Conservation (phyloP, 2,329 filamentous ascomycete genomes). For the Exophiala sideris region DNA sequence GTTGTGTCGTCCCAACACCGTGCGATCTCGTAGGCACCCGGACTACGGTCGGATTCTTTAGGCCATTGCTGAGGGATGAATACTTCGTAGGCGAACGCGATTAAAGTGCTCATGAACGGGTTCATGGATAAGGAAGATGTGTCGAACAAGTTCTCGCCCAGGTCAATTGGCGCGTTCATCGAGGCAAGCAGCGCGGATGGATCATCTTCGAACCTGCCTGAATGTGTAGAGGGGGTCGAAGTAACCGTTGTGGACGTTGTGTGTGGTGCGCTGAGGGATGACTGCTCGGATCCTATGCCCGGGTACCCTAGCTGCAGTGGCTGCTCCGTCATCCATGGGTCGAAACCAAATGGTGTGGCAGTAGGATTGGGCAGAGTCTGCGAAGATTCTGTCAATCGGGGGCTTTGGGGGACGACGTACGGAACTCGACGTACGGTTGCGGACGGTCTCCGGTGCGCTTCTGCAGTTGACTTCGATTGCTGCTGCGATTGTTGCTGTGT, state of each 20-base stretch:
- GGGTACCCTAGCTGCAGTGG: slow-evolving; percentile 22
- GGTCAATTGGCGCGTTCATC: slow-evolving; percentile 9
- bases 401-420: slow-evolving; percentile 6
- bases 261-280: slow-evolving; percentile 7
- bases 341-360: slow-evolving; percentile 17
- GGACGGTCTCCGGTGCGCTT: not conserved
- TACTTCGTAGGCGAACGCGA: slow-evolving; percentile 24
- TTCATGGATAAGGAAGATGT: slow-evolving; percentile 7
- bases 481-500: slow-evolving; percentile 10
- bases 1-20: slow-evolving; percentile 22
- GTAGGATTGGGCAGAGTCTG: slow-evolving; percentile 10
- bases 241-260: slow-evolving; percentile 1
- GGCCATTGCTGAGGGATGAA: slow-evolving; percentile 26
- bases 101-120: slow-evolving; percentile 19
- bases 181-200: slow-evolving; percentile 5
- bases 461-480: not conserved
- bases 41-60: slow-evolving; percentile 15
- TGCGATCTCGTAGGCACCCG: slow-evolving; percentile 19
- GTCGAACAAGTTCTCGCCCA: slow-evolving; percentile 9
- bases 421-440: slow-evolving; percentile 17
- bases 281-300: slow-evolving; percentile 13
- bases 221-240: slow-evolving; percentile 20
- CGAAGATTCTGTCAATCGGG: slow-evolving; percentile 6
- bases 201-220: slow-evolving; percentile 18
- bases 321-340: slow-evolving; percentile 21